These are phyloP conservation scores for Rhodamnia rubescens DNA, from an alignment of 345 rosid genomes.

Conservation along the genomic window DNA sequence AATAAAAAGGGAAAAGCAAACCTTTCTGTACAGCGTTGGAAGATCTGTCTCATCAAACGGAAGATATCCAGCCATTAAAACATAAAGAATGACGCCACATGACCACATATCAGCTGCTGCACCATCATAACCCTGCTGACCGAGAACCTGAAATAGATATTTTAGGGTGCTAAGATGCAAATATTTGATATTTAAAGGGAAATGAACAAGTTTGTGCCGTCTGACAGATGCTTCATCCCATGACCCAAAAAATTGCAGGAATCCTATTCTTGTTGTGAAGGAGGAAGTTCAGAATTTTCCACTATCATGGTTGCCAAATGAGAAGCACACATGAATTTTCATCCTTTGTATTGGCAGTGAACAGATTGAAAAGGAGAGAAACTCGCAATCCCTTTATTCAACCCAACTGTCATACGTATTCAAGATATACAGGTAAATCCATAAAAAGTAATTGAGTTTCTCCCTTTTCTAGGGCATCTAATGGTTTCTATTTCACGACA, in stretches of 20 bases:
- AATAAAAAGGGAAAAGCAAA: neutral
- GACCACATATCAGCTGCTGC: conserved; percentile 95
- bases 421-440: neutral
- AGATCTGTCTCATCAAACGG: conserved; percentile 81
- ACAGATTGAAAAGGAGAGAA: neutral
- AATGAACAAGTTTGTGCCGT: neutral
- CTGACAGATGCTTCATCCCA: neutral
- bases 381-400: neutral
- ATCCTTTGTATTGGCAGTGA: neutral
- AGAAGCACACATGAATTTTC: neutral
- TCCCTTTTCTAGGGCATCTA: neutral
- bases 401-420: neutral
- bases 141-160: conserved; percentile 32
- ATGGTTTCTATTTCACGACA: neutral
- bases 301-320: neutral
- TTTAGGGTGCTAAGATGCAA: neutral
- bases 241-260: neutral
- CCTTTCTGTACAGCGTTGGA: conserved; percentile 69
- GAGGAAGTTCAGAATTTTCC: neutral
- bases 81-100: conserved; percentile 85
- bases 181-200: neutral
- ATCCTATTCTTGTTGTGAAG: neutral
- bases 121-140: conserved; percentile 73
- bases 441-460: neutral
- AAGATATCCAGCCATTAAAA: conserved; percentile 79